Percentiles rank a stretch among this genome's conserved stretches.
Conservation (phyloP, 768 basidiomycete species). For the Daedaleopsis nitida region DNA sequence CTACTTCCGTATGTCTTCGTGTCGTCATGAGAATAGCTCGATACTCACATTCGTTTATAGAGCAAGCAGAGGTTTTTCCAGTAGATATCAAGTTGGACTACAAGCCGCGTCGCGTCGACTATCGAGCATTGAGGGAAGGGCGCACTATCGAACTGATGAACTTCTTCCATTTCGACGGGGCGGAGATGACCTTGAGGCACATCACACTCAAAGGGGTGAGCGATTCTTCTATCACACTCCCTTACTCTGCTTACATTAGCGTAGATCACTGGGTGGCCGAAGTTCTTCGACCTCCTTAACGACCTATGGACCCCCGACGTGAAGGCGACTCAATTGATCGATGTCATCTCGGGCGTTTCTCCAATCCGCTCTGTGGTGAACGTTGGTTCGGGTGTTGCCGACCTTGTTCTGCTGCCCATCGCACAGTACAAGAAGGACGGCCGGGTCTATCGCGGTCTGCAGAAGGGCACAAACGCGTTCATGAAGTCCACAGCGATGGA, state of each 20-base stretch:
- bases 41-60: slow-evolving; percentile 38
- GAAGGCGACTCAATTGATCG: slow-evolving; percentile 95
- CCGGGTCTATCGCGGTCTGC: slow-evolving; percentile 86
- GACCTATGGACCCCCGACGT: slow-evolving; percentile 99
- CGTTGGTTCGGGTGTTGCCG: slow-evolving; percentile 95
- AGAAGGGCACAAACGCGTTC: slow-evolving; percentile 92
- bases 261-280: slow-evolving; percentile 92
- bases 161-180: slow-evolving; percentile 99
- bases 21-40: not conserved
- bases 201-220: slow-evolving; percentile 89
- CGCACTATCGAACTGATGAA: slow-evolving; percentile 98
- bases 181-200: slow-evolving; percentile 96
- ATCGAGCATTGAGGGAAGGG: slow-evolving; percentile 86
- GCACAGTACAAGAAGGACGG: slow-evolving; percentile 98
- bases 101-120: slow-evolving; percentile 96
- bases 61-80: slow-evolving; percentile 94
- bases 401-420: slow-evolving; percentile 93
- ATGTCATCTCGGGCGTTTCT: slow-evolving; percentile 94
- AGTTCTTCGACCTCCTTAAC: slow-evolving; percentile 88
- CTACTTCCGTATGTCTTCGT: slow-evolving; percentile 66
- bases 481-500: slow-evolving; percentile 94
- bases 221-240: slow-evolving; percentile 12
- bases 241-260: not conserved
- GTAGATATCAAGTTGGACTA: slow-evolving; percentile 96
- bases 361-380: slow-evolving; percentile 97